Evolutionary conservation across 2,329 filamentous ascomycete genomes (phyloP), one percentile per base, ranked within the genome.

Genomic region (Penicillium sp.): DNA sequence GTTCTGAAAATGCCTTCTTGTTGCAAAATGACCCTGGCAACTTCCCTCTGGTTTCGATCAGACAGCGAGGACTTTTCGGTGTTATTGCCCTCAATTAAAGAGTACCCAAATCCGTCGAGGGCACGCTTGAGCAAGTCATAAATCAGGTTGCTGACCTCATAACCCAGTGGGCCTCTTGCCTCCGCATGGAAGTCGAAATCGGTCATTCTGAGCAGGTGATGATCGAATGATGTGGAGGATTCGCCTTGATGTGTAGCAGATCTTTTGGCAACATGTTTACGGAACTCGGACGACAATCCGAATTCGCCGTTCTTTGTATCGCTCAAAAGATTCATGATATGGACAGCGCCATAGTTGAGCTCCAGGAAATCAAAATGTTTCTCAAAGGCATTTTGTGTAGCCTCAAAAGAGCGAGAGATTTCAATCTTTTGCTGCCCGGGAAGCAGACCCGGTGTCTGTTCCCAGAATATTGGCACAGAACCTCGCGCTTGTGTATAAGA

Each of bases 111-210:
- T 0, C 86, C 86, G 61, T 96, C 87, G 6, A 90, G 88, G 23
- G 91, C 94, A 55, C 84, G 74, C 58, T 89, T 84, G 35, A 97
- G 90, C 63, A 90, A 86, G 49, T 84, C 81, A 47, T 87, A 85
- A 60, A 99, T 96, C 64, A 88, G 84, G 63, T 83, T 87, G n/a
- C 93, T 94, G 56, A 90, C 91, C 70, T 96, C 91, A 68, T 97
- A 97, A 3, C 93, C 93, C 56, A 83, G 83, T 0, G 90, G 88
- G 0, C 89, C 90, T 66, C 89, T 89, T 1, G 94, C 96, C 71
- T 97, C 91, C 3, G 92, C 93, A 68, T 97, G 92, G 59, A 99
- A 97, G 72, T 99, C 94, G 68, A 94, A 99, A 66, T 96, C 90
- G 1, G 93, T 96, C 58, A 88, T 83, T 60, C 83, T 83, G 28